Base-by-base conservation (phyloP, 768 basidiomycete genomes). In the Hortiboletus flavorubellus region DNA sequence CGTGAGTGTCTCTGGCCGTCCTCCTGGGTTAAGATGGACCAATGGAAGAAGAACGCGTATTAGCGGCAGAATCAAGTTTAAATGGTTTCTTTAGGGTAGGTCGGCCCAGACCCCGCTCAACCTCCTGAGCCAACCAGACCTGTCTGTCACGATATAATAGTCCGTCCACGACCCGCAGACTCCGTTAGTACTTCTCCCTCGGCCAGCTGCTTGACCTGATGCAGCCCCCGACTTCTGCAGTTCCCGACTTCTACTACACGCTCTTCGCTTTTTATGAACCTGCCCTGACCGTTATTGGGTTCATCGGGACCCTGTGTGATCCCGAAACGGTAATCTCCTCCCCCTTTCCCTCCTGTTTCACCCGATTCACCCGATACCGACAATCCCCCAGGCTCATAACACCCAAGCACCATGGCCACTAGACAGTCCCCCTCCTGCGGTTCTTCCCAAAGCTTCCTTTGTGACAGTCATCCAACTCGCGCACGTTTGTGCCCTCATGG, bases 231-330 rank as follows among this genome's bases (percentile, higher is more conserved):
- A 67, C 72, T 38, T 87, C 88, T 58, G 84, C 89, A 39, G 76
- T 91, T 61, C 87, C 89, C 18, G 78, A 81, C 62, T 77, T 83
- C 56, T 91, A 91, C 72, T 91, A 83, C 71, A 77, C 81, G 42
- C 75, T 86, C 58, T 91, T 91, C 63, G 87, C 82, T 29, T 75
- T 82, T 51, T 90, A 87, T 64, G 89, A 91, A 69, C 89, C 89
- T 0, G 75, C 83, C 29, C 70, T 91, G 53, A 83, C 86, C 18
- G 69, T 77, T 21, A 64, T 81, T 42, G 88, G 89, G 34, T 82
- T 89, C 67, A 58, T 89, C 41, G 89, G 89, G 5, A 76, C 88
- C 3, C 65, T 85, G 18, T 70, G 80, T 34, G 83, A 89, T 69
- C 89, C 87, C 15, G 78, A 80, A 70, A 73, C 78, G 61, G 87